Conservation (phyloP, 306 rosid species). For the Benincasa hispida region DNA sequence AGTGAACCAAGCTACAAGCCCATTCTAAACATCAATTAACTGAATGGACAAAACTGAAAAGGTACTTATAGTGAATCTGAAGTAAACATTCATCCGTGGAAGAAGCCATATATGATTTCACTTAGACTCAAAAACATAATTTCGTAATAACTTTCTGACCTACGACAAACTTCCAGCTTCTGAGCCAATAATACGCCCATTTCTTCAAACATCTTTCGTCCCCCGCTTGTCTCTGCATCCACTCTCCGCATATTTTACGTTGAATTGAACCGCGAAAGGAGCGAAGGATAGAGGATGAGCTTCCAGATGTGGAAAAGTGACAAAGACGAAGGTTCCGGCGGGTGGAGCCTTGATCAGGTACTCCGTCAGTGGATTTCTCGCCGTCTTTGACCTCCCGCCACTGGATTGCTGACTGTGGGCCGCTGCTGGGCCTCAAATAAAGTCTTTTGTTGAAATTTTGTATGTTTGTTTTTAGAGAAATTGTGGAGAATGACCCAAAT, state of each 20-base stretch:
- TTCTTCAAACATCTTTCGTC: slow-evolving; percentile 37
- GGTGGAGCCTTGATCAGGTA: not conserved
- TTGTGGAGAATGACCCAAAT: too few relatives aligned
- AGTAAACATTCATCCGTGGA: not conserved
- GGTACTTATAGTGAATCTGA: not conserved
- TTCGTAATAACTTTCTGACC: not conserved
- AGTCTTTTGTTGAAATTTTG: too few relatives aligned
- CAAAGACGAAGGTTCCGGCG: not conserved
- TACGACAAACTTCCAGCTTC: not conserved
- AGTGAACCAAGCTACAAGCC: not conserved
- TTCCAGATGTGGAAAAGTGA: not conserved
- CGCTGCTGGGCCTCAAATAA: not conserved
- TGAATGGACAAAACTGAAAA: not conserved
- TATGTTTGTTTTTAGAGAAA: too few relatives aligned
- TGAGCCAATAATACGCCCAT: not conserved
- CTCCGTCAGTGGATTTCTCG: not conserved
- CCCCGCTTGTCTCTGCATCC: slow-evolving; percentile 57
- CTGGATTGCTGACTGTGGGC: not conserved
- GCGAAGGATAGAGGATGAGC: not conserved
- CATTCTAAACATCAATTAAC: not conserved
- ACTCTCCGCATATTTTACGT: slow-evolving; percentile 16
- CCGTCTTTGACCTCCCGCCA: not conserved
- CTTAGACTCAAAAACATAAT: not conserved
- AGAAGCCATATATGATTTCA: not conserved
- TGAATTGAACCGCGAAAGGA: not conserved